Evolutionary conservation across 371 early-diverging fungal genomes (phyloP), one percentile per base, ranked within the genome.

Genomic region (Apophysomyces variabilis): DNA sequence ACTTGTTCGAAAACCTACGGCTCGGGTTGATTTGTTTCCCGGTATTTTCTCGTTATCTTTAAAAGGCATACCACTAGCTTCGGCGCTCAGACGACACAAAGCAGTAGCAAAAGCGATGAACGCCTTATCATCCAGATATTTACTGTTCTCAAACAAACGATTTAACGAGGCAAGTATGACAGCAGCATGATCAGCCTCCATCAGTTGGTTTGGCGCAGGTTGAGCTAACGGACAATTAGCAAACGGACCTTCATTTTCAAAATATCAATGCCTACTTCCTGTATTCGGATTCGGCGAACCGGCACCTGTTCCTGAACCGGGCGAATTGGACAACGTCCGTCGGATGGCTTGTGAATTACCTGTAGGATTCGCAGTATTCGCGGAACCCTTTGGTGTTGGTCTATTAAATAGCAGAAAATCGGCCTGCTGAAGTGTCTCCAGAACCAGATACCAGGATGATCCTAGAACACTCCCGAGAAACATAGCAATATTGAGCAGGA

Each of bases 351-450:
- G 60, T 14, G 45, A 66, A 43, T 58, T 57, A 0, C 58, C 41
- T 26, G 64, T 11, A 14, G 46, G 43, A 36, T 63, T 47, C 21
- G 43, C 36, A 11, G 64, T 35, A 54, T 38, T 54, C 61, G 35
- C 58, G 8, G 47, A 57, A 9, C 77, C 75, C 64, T 80, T 83
- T 5, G 80, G 83, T n/a, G 61, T 66, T 13, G 79, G 83, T 60
- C 83, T 68, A 63, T 78, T 78, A 57, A 80, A 77, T 35, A 83
- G 60, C 37, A 83, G 58, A 45, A 80, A 76, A 60, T 96, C 95
- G 0, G 94, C 93, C 18, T 91, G 87, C 68, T 96, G 96, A 66
- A 97, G 77, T 1, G 96, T 94, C 66, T 95, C 95, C 38, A 97
- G 72, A 0, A 97, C 87, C 32, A 89, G 74, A 67, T 90, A 94